Percentiles rank a stretch among this genome's conserved stretches.
Conservation (phyloP, 2,329 filamentous ascomycete genomes). For the Paraconiothyrium brasiliense region DNA sequence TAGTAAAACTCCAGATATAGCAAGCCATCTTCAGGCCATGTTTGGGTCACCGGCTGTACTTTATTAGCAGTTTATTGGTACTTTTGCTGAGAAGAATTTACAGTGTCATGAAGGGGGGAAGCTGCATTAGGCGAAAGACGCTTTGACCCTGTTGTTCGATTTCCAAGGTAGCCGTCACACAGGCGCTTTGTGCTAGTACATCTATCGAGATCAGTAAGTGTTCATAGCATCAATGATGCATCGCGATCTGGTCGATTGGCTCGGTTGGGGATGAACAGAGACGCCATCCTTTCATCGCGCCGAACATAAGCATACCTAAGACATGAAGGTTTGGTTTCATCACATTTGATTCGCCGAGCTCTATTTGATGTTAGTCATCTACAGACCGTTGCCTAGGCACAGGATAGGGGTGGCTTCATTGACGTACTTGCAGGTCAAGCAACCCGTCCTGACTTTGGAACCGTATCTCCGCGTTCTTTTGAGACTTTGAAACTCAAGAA, state of each 20-base stretch:
- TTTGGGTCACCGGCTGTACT: conserved; percentile 13
- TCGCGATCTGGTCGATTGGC: too few species aligned
- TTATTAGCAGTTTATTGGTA: not conserved
- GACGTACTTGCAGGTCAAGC: conserved; percentile 25
- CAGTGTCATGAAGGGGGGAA: conserved; percentile 15
- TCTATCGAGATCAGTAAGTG: conserved; percentile 23
- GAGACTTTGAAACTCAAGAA: conserved; percentile 17
- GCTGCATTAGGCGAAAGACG: conserved; percentile 6
- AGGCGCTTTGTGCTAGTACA: conserved; percentile 39
- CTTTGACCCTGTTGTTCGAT: conserved; percentile 18
- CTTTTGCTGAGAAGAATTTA: conserved; percentile 16
- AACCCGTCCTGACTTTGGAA: conserved; percentile 26
- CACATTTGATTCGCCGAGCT: conserved; percentile 14
- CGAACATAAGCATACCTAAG: conserved; percentile 5
- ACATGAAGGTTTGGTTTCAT: conserved; percentile 11
- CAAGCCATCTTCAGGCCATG: conserved; percentile 26
- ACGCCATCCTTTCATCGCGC: not conserved
- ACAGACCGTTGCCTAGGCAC: not conserved
- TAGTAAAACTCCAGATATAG: conserved; percentile 54
- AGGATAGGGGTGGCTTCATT: not conserved
- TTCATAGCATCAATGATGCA: not conserved
- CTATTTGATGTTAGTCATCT: conserved; percentile 1
- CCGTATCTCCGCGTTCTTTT: conserved; percentile 22
- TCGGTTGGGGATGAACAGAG: too few species aligned
- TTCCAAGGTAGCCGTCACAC: conserved; percentile 37